These are phyloP conservation scores for Boletus subparvulus DNA, from an alignment of 768 basidiomycete species.

Conservation along the genomic window DNA sequence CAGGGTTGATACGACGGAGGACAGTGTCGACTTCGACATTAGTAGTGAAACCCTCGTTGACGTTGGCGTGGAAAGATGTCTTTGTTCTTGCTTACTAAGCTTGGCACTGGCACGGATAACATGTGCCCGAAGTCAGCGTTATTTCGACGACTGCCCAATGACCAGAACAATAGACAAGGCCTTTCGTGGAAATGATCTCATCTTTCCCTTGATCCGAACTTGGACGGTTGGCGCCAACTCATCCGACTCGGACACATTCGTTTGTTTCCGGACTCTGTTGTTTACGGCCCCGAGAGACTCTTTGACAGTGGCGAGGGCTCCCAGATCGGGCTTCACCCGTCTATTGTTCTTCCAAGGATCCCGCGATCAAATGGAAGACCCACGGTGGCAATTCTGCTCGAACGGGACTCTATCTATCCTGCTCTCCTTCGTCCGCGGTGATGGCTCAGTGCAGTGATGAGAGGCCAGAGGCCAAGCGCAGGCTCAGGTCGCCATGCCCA, in stretches of 20 bases:
- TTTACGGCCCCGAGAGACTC: neutral
- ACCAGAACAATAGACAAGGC: neutral
- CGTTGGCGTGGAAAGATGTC: slow-evolving; percentile 4
- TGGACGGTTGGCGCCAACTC: neutral
- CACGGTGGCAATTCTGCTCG: neutral
- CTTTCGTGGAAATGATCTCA: neutral
- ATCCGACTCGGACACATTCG: neutral
- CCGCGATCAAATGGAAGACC: slow-evolving; percentile 20
- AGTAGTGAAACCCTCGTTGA: neutral
- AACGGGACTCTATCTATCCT: neutral
- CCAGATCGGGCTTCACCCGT: neutral
- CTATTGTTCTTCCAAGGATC: slow-evolving; percentile 12
- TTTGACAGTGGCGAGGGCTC: neutral
- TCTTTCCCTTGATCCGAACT: neutral
- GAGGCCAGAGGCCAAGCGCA: neutral
- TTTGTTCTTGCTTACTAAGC: slow-evolving; percentile 25
- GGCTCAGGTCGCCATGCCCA: neutral
- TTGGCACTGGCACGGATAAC: neutral
- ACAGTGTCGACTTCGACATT: slow-evolving; percentile 59
- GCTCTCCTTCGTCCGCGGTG: slow-evolving; percentile 21
- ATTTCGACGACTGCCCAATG: neutral
- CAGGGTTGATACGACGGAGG: slow-evolving; percentile 80
- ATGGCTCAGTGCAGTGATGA: neutral
- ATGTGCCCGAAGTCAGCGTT: too few species aligned
- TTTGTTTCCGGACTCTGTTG: neutral